A percentile compares a stretch with the other conserved stretches of the same genome.
These are phyloP conservation scores for Allantophomopsis cytisporea DNA, from an alignment of 2,329 filamentous ascomycete species.

Conservation along the genomic window DNA sequence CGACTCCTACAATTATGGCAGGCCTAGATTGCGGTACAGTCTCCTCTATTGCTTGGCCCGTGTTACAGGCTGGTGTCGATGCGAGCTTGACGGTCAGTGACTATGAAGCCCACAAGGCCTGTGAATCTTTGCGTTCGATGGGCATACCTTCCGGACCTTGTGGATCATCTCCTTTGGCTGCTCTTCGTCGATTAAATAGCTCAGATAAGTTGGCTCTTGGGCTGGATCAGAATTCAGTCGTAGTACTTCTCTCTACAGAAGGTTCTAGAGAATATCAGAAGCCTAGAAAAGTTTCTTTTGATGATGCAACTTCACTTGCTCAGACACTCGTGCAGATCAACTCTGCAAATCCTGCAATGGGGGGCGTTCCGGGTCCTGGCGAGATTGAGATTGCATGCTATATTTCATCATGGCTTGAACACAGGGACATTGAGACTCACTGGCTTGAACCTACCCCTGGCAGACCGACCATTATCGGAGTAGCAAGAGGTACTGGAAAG, in stretches of 20 bases:
- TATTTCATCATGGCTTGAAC: too few species aligned
- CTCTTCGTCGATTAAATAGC: constrained; percentile 32
- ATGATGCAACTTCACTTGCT: too few species aligned
- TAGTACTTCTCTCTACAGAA: constrained; percentile 57
- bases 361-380: too few species aligned
- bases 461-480: too few species aligned
- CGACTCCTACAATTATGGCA: constrained; percentile 27
- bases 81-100: constrained; percentile 27
- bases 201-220: constrained; percentile 12
- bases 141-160: constrained; percentile 31
- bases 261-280: constrained; percentile 39
- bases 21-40: constrained; percentile 37
- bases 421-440: too few species aligned
- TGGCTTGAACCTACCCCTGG: too few species aligned
- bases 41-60: constrained; percentile 29
- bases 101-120: constrained; percentile 25
- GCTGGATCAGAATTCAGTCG: constrained; percentile 33
- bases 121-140: constrained; percentile 21
- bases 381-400: too few species aligned
- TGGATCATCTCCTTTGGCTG: constrained; percentile 37
- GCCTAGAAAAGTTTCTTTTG: too few species aligned
- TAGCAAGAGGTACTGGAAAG: too few species aligned
- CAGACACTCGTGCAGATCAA: too few species aligned
- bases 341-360: too few species aligned
- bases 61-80: constrained; percentile 26